Conservation (phyloP, 2,329 filamentous ascomycete species). For the Fusarium graminum region DNA sequence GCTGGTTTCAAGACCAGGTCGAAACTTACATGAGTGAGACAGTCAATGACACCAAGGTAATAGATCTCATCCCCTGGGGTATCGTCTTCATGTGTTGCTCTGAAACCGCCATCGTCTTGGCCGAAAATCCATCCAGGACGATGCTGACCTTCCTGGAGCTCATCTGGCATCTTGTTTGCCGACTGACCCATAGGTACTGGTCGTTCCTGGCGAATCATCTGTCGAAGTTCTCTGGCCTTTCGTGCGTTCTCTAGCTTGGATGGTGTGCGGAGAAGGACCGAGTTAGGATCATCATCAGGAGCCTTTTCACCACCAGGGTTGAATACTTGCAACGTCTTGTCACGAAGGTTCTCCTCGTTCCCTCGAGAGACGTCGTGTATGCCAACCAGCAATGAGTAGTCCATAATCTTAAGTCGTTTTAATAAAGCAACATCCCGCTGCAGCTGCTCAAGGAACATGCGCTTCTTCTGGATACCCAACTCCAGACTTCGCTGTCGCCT, state of each 20-base stretch:
- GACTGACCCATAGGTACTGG: constrained; percentile 92
- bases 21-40: constrained; percentile 88
- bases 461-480: constrained; percentile 88
- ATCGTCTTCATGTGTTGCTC: constrained; percentile 92
- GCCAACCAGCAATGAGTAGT: constrained; percentile 94
- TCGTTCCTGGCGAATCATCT: constrained; percentile 92
- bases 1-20: not conserved
- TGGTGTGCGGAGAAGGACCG: constrained; percentile 84
- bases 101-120: constrained; percentile 91
- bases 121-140: constrained; percentile 86
- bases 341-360: constrained; percentile 92
- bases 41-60: constrained; percentile 98
- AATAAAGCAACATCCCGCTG: constrained; percentile 87
- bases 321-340: constrained; percentile 93
- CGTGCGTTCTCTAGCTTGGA: constrained; percentile 92
- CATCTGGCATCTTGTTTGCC: constrained; percentile 88
- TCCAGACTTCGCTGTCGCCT: constrained; percentile 87
- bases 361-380: constrained; percentile 92
- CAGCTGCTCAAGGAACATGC: constrained; percentile 89
- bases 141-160: constrained; percentile 80
- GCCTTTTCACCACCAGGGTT: constrained; percentile 81
- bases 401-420: constrained; percentile 95
- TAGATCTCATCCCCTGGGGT: constrained; percentile 90
- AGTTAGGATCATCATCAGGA: constrained; percentile 70
- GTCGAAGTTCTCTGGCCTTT: constrained; percentile 89